These are phyloP conservation scores for Curvularia hawaiiensis DNA, from an alignment of 2,329 filamentous ascomycete species.

Conservation along the genomic window DNA sequence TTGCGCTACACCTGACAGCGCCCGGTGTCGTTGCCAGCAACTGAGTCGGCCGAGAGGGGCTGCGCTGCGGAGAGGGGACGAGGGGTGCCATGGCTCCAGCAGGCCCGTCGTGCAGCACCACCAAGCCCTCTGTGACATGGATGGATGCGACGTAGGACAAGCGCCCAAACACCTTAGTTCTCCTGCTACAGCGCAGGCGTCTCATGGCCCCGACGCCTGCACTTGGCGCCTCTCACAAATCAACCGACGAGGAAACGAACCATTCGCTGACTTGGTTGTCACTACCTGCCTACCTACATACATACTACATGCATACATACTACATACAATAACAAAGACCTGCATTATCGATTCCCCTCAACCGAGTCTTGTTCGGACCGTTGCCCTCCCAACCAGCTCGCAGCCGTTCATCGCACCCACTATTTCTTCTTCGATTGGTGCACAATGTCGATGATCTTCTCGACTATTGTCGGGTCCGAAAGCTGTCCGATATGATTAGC, in stretches of 20 bases:
- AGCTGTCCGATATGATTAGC: conserved; percentile 61
- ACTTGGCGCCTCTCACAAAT: conserved; percentile 4
- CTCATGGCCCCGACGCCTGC: conserved; percentile 11
- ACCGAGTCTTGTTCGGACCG: background rate
- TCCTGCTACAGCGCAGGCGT: conserved; percentile 10
- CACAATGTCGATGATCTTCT: conserved; percentile 85
- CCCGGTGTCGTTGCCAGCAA: background rate
- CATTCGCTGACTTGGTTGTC: background rate
- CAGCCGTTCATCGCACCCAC: conserved; percentile 8
- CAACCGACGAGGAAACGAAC: too few relatives aligned
- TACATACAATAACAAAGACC: too few relatives aligned
- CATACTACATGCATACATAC: too few relatives aligned
- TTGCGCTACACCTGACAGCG: background rate
- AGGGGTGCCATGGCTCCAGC: too few relatives aligned
- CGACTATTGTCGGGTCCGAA: conserved; percentile 86
- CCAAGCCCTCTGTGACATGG: conserved; percentile 4
- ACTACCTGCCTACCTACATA: too few relatives aligned
- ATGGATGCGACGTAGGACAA: conserved; percentile 4
- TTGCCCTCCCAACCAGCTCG: conserved; percentile 9
- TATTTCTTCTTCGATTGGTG: conserved; percentile 62
- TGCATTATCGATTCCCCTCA: conserved; percentile 5
- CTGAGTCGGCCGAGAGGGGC: background rate
- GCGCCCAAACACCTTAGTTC: conserved; percentile 6
- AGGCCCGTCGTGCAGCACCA: background rate
- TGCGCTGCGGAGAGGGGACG: too few relatives aligned